These are phyloP conservation scores for Pulveroboletus sp. DNA, from an alignment of 768 basidiomycete genomes.

Conservation along the genomic window DNA sequence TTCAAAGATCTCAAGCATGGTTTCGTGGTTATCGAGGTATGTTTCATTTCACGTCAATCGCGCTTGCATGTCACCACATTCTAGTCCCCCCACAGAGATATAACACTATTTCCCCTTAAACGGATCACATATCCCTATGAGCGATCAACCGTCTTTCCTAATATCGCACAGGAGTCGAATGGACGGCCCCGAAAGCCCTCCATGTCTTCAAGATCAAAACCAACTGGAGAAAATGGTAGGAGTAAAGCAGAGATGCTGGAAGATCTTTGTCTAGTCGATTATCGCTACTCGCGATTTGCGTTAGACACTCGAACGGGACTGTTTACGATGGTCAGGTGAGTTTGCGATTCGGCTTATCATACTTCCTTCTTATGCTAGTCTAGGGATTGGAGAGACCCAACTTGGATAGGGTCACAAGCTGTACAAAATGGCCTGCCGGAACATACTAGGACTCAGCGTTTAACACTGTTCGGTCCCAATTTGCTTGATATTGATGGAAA, in stretches of 20 bases:
- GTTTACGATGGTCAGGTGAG: slow-evolving; percentile 77
- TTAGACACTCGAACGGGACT: slow-evolving; percentile 81
- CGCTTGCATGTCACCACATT: slow-evolving; percentile 21
- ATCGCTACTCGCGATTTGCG: slow-evolving; percentile 89
- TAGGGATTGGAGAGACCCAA: slow-evolving; percentile 89
- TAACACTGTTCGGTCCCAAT: slow-evolving; percentile 78
- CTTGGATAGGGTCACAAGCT: slow-evolving; percentile 59
- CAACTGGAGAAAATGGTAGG: slow-evolving; percentile 31
- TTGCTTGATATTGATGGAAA: slow-evolving; percentile 90
- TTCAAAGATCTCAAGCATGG: slow-evolving; percentile 71
- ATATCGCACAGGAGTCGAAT: slow-evolving; percentile 30
- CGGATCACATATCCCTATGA: slow-evolving; percentile 73
- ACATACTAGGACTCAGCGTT: slow-evolving; percentile 58
- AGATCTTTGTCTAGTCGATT: slow-evolving; percentile 72
- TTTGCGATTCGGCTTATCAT: background rate
- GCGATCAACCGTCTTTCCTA: slow-evolving; percentile 76
- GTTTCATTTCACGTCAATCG: slow-evolving; percentile 22
- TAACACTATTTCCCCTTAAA: slow-evolving; percentile 71
- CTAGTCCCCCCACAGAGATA: slow-evolving; percentile 82
- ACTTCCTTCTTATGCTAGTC: slow-evolving; percentile 5
- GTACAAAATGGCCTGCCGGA: slow-evolving; percentile 66
- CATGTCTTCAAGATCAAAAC: slow-evolving; percentile 25
- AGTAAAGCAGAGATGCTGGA: slow-evolving; percentile 40
- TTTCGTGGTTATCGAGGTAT: slow-evolving; percentile 88
- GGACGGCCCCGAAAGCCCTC: slow-evolving; percentile 20